Evolutionary conservation across 768 basidiomycete genomes (phyloP).

Genomic region (Tulasnella sp.): DNA sequence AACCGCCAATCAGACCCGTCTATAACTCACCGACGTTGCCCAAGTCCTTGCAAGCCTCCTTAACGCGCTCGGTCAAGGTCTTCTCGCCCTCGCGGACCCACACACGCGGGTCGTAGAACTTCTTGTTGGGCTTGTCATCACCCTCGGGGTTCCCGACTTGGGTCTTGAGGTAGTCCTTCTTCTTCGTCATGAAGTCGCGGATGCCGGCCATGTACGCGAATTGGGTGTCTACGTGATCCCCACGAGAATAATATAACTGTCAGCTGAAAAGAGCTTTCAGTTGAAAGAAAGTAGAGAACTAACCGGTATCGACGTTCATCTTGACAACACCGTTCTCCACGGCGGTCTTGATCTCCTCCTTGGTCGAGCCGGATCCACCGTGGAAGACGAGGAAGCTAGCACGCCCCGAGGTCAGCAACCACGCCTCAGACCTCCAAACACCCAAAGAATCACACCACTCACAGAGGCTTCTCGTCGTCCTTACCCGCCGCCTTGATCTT

Average conservation of each 20-base stretch:
- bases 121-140: slow-evolving; percentile 98
- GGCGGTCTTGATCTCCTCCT: slow-evolving; percentile 89
- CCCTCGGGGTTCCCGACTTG: slow-evolving; percentile 99
- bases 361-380: slow-evolving; percentile 95
- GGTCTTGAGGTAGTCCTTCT: slow-evolving; percentile 74
- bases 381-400: slow-evolving; percentile 98
- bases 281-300: slow-evolving; percentile 13
- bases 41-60: slow-evolving; percentile 86
- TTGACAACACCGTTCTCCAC: slow-evolving; percentile 91
- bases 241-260: slow-evolving; percentile 9
- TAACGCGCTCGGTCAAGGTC: slow-evolving; percentile 76
- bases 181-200: slow-evolving; percentile 75
- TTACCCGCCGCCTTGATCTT: slow-evolving; percentile 41
- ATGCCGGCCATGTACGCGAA: slow-evolving; percentile 85
- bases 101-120: slow-evolving; percentile 93
- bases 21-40: slow-evolving; percentile 52
- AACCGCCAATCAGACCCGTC: background rate
- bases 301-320: slow-evolving; percentile 95
- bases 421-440: too few relatives aligned
- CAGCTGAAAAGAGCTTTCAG: background rate
- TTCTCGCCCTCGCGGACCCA: slow-evolving; percentile 99
- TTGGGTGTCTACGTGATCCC: slow-evolving; percentile 54
- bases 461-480: slow-evolving; percentile 68
- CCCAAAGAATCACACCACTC: slow-evolving; percentile 24
- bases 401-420: background rate